Base-by-base conservation (phyloP, 805 yeast genomes). In the Candida qinlingensis region DNA sequence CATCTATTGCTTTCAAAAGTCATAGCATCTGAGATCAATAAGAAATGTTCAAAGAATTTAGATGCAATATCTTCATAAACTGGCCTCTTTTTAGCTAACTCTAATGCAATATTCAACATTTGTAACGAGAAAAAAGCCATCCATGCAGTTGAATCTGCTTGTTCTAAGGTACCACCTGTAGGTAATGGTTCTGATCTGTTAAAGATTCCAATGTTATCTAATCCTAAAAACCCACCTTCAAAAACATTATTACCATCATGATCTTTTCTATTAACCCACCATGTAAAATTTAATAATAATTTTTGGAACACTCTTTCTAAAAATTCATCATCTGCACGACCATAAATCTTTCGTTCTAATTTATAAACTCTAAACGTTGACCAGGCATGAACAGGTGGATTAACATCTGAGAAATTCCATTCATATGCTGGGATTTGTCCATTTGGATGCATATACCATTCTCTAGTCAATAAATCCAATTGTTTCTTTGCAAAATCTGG, bases 371-470 rank as follows among this genome's bases (percentile, higher is more conserved):
- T 76, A 65, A 81, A 90, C 11, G 91, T 83, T 1, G 97, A 84
- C 97, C 97, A 90, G 0, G 97, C 97, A 64, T 91, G 97, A 35
- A 90, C 97, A 0, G 97, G 97, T 1, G 97, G 97, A 64, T 90
- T 90, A n/a, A 91, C 96, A 66, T 90, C 97, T 53, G 86, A 74
- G 61, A 90, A 90, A 65, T 91, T 90, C 97, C 97, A 90, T 68
- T 90, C 97, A 65, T 90, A 90, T 11, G 97, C 96, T 0, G 97
- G 97, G 54, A 89, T 80, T 67, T 91, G 97, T n/a, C 97, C 97
- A 64, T 90, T 90, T 41, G 97, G 97, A 64, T 92, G 96, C 95
- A 89, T 88, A 64, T 90, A 90, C 97, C 97, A 90, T 68, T 90
- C 97, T 62, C 96, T 77, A 31, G 96, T 85, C 64, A 90, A 71